Base-by-base conservation (phyloP, 202 grass and related monocot species). In the Zizania palustris region DNA sequence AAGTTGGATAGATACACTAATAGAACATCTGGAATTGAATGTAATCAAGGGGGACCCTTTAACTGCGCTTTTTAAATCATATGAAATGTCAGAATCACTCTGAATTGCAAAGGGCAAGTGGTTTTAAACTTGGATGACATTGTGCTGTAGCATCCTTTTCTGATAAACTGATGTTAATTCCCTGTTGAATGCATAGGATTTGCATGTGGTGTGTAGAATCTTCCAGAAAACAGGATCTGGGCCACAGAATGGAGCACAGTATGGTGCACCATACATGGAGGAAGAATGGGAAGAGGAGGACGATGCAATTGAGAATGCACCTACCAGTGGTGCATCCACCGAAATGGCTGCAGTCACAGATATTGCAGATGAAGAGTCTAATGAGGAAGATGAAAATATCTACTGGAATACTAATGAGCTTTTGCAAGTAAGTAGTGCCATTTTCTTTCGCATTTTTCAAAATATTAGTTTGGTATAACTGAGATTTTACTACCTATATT, bases 281-380 rank as follows among this genome's bases (percentile, higher is more conserved):
- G 95, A 92, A 75, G 95, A 98, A 79, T 98, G 95, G 95, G 91
- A 98, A 42, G 78, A 91, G 55, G 91, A 97, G 39, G 82, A 79
- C 12, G 88, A 89, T 83, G 80, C 38, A 14, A 65, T 84, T 75
- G 81, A 82, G 54, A 83, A 69, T 36, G 71, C 34, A 44, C 64
- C 78, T 66, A 76, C 72, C 37, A 73, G 38, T 72, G 77, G n/a
- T 1, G 1, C 66, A 42, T 45, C 82, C 63, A 64, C 45, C 7
- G 67, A 72, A 67, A 45, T 85, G 33, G 44, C 63, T 67, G 48
- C 87, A 38, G 82, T 78, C 64, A 41, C 61, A 45, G 70, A 70
- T 20, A 74, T 58, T 60, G 85, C 64, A 21, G 81, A 90, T 7
- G 83, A 77, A 15, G 89, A 92, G 54, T 83, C 58, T 0, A 80